phyloP scores from a whole-genome alignment of 352 stramenopile genomes.

The Saprolegnia parasitica region DNA sequence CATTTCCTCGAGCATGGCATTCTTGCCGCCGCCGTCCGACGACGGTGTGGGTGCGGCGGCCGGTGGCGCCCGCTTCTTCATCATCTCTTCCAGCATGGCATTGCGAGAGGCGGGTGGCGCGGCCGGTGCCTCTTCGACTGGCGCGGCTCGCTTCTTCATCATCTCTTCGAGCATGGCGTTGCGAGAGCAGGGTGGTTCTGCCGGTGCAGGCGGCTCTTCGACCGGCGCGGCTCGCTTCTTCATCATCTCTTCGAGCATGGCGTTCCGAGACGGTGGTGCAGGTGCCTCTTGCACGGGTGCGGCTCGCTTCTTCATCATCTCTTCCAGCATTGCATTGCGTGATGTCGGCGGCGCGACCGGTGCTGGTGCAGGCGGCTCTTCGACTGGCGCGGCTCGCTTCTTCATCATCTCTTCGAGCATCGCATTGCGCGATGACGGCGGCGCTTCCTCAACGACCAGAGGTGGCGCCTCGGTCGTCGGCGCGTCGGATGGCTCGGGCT shows the following conservation, averaged over 20 bases:
- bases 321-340: slow-evolving; percentile 22
- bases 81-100: slow-evolving; percentile 22
- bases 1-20: slow-evolving; percentile 16
- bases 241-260: slow-evolving; percentile 28
- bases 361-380: neutral
- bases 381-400: slow-evolving; percentile 3
- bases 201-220: neutral
- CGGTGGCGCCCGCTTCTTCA: slow-evolving; percentile 8
- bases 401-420: slow-evolving; percentile 29
- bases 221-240: slow-evolving; percentile 6
- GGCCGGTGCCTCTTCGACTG: neutral
- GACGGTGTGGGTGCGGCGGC: neutral
- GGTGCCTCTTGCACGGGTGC: neutral
- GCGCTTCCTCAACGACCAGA: neutral
- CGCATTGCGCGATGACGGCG: slow-evolving; percentile 4
- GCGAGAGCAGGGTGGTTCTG: slow-evolving; percentile 3
- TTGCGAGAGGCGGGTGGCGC: neutral
- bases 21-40: neutral
- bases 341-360: neutral
- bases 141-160: slow-evolving; percentile 11
- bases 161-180: slow-evolving; percentile 26
- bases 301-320: slow-evolving; percentile 19
- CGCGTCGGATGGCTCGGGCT: neutral
- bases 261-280: slow-evolving; percentile 5
- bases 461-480: neutral